Conservation (phyloP, 345 rosid species). For the Angophora floribunda region DNA sequence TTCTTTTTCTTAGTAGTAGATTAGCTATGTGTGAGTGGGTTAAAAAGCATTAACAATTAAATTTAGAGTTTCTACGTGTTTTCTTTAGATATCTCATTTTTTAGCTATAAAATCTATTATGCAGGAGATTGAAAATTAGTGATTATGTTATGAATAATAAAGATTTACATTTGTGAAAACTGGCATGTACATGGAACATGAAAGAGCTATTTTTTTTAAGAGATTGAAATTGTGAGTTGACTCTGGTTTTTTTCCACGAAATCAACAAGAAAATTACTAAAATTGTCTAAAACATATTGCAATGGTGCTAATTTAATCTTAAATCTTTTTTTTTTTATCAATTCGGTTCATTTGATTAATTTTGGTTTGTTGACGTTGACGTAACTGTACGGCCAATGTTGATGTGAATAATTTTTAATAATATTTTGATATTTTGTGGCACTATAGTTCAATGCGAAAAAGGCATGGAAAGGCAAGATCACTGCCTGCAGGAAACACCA, state of each 20-base stretch:
- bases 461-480: not conserved
- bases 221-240: not conserved
- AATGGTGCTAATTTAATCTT: too few species aligned
- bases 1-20: not conserved
- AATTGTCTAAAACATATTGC: too few species aligned
- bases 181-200: not conserved
- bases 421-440: not conserved
- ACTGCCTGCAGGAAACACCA: rapidly evolving
- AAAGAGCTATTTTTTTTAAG: not conserved
- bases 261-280: not conserved
- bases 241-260: not conserved
- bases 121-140: not conserved
- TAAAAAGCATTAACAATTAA: not conserved
- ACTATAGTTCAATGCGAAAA: not conserved
- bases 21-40: not conserved
- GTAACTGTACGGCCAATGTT: too few species aligned
- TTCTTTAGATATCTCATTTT: not conserved
- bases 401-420: too few species aligned
- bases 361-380: too few species aligned
- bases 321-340: too few species aligned
- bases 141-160: not conserved
- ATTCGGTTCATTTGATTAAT: too few species aligned
- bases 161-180: not conserved
- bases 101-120: not conserved
- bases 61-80: not conserved